Evolutionary conservation across 306 rosid species (phyloP), one percentile per base, ranked within the genome.

Genomic region (Acacia acuminata): DNA sequence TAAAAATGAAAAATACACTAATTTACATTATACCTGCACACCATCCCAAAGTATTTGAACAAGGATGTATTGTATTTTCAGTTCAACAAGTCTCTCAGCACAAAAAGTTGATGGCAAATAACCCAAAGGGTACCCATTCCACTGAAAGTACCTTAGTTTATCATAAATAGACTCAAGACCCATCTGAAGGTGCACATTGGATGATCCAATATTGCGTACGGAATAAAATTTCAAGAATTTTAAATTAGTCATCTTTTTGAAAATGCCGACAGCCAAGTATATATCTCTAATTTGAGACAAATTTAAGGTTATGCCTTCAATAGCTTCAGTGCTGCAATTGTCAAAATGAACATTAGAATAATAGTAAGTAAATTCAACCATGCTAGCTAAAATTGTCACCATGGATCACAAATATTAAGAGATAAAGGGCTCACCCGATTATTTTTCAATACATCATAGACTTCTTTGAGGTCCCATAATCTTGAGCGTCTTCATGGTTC

Each of bases 1-100:
- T 16, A 50, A 1, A n/a, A 5, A 11, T 7, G 47, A 24, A 47
- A 2, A 50, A 50, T 6, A 50, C 17, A 50, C 56, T 5, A 17
- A 50, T 50, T 15, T 7, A 0, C 8, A 50, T 50, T 11, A 50
- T 77, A 70, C 82, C 77, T 77, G 69, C 43, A 71, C 27, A 30
- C 77, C 78, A 16, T 72, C 65, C 79, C 76, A 63, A 42, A 83
- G 75, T 51, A 8, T 45, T 34, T 43, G 10, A 66, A 83, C 11
- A 24, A n/a, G 32, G 58, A 83, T 79, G 0, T 0, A 0, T 10
- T 38, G 25, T 58, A 84, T 75, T 4, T 4, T 15, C 3, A 79
- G 32, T 58, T 42, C 56, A 66, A 25, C 56, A 67, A 79, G 58
- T 0, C 56, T 68, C 15, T 43, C 9, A 1, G 24, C 17, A 69